A percentile compares a stretch with the other conserved stretches of the same genome.
phyloP scores from a whole-genome alignment of 2,329 filamentous ascomycete species.

The Zelopaecilomyces penicillatus region DNA sequence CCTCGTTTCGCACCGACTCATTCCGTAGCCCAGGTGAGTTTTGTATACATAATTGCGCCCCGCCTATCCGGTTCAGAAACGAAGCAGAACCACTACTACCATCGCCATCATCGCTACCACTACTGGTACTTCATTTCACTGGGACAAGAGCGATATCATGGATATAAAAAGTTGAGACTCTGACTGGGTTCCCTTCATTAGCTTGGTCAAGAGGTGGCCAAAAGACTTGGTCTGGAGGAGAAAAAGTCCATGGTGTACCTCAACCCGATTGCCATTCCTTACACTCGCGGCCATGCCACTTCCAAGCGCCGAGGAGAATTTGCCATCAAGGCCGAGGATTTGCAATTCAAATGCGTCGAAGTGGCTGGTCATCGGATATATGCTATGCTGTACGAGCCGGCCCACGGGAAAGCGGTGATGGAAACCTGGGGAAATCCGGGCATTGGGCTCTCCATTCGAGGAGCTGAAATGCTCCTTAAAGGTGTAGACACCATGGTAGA shows the following conservation, averaged over 20 bases:
- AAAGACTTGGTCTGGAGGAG: slow-evolving; percentile 19
- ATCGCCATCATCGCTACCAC: no score
- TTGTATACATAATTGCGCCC: not conserved
- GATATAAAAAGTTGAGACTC: no score
- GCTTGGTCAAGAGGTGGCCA: slow-evolving; percentile 29
- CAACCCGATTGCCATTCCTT: slow-evolving; percentile 23
- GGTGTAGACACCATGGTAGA: slow-evolving; percentile 26
- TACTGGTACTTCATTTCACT: no score
- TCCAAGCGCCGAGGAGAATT: slow-evolving; percentile 27
- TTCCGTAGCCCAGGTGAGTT: slow-evolving; percentile 23
- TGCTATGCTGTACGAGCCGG: slow-evolving; percentile 31
- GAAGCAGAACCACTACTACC: no score
- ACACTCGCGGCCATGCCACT: slow-evolving; percentile 22
- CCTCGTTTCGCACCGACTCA: slow-evolving; percentile 38
- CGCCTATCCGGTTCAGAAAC: no score
- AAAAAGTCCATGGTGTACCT: slow-evolving; percentile 22
- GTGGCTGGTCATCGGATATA: slow-evolving; percentile 34
- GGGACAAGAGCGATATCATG: no score
- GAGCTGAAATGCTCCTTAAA: slow-evolving; percentile 35
- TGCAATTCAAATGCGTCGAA: slow-evolving; percentile 33
- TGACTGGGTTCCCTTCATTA: slow-evolving; percentile 9
- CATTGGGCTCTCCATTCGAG: slow-evolving; percentile 36
- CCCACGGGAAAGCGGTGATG: slow-evolving; percentile 27
- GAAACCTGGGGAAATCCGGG: slow-evolving; percentile 40
- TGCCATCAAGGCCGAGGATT: slow-evolving; percentile 24